Percentiles rank a stretch among this genome's conserved stretches.
These are phyloP conservation scores for Boletus insuetus DNA, from an alignment of 768 basidiomycete genomes.

Conservation along the genomic window DNA sequence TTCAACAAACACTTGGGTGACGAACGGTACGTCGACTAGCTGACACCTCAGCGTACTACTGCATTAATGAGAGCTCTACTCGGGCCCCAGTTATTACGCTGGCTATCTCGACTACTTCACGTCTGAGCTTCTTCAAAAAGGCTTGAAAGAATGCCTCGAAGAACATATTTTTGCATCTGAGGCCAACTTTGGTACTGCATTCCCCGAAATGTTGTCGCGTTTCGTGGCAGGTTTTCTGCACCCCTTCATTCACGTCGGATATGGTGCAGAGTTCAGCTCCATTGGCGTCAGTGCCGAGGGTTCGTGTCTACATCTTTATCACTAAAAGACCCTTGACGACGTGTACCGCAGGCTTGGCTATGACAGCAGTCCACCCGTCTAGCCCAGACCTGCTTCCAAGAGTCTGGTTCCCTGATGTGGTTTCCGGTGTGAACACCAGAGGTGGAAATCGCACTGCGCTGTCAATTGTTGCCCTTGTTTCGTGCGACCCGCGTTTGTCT, in stretches of 20 bases:
- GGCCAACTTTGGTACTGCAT: constrained; percentile 37
- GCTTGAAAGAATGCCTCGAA: constrained; percentile 45
- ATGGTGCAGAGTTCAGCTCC: constrained; percentile 60
- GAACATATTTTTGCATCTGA: constrained; percentile 52
- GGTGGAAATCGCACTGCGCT: constrained; percentile 36
- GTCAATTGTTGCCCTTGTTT: constrained; percentile 50
- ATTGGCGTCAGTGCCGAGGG: constrained; percentile 64
- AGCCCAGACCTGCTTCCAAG: constrained; percentile 19
- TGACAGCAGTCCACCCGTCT: constrained; percentile 37
- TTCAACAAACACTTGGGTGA: constrained; percentile 57
- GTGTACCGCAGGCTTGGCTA: constrained; percentile 47
- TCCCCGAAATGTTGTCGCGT: constrained; percentile 50
- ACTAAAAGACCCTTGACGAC: constrained; percentile 22
- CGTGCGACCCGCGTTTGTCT: constrained; percentile 45
- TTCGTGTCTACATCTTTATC: constrained; percentile 38
- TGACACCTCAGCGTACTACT: background rate
- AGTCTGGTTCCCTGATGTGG: constrained; percentile 22
- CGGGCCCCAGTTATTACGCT: constrained; percentile 48
- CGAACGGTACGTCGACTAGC: constrained; percentile 38
- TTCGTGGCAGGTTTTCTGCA: constrained; percentile 58
- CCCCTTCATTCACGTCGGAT: constrained; percentile 61
- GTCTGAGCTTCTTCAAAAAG: constrained; percentile 40
- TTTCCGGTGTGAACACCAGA: constrained; percentile 7
- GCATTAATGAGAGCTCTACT: background rate
- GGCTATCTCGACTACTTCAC: constrained; percentile 59